Conservation (phyloP, 2,329 filamentous ascomycete species). For the Alternaria hordeiaustralica region DNA sequence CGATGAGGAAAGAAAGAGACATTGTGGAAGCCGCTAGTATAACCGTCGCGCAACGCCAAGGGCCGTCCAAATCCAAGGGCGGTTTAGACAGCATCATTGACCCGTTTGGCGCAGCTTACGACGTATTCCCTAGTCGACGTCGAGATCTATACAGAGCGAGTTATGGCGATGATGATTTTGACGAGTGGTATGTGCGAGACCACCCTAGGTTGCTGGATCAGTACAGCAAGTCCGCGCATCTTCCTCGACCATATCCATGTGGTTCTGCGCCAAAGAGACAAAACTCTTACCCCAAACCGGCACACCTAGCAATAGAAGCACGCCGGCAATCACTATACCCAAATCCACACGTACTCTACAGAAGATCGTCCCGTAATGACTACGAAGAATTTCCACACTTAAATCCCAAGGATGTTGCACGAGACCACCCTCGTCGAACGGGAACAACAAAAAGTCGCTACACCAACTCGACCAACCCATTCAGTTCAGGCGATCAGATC, state of each 20-base stretch:
- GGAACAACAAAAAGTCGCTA: neutral
- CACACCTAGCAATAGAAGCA: neutral
- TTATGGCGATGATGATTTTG: neutral
- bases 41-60: slow-evolving; percentile 25
- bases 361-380: neutral
- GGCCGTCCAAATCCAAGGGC: neutral
- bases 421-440: no score
- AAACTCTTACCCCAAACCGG: neutral
- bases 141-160: neutral
- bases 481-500: neutral
- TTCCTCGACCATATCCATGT: fast-evolving
- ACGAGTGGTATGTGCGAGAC: neutral
- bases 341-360: neutral
- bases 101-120: neutral
- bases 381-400: neutral
- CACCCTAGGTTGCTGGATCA: neutral
- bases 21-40: slow-evolving; percentile 25
- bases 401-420: no score
- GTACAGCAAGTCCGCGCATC: neutral
- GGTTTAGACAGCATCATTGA: neutral
- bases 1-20: slow-evolving; percentile 27
- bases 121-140: neutral
- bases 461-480: neutral
- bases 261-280: fast-evolving
- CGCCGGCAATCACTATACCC: neutral